phyloP scores from a whole-genome alignment of 1,284 basidiomycete genomes.

The Marasmius sp. region DNA sequence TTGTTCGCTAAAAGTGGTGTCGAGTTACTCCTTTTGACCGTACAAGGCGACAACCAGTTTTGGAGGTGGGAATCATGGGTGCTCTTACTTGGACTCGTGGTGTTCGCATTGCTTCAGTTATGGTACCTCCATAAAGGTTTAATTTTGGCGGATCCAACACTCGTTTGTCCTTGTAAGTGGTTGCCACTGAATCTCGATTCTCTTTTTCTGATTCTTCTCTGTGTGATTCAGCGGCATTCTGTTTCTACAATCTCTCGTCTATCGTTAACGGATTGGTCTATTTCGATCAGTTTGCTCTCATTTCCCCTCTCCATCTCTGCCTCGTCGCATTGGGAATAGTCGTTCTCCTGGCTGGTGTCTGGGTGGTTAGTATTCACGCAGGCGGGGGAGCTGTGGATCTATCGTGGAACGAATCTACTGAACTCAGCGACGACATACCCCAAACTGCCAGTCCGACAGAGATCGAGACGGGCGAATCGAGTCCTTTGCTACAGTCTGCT shows the following conservation, averaged over 20 bases:
- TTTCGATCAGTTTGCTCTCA: conserved; percentile 83
- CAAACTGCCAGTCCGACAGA: conserved; percentile 8
- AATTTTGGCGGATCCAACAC: conserved; percentile 80
- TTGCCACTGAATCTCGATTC: background rate
- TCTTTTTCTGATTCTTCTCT: conserved; percentile 8
- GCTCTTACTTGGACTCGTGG: conserved; percentile 67
- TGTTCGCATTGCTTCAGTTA: conserved; percentile 78
- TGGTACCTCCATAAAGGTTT: conserved; percentile 94
- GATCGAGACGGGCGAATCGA: background rate
- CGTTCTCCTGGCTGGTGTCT: conserved; percentile 85
- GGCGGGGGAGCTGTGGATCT: conserved; percentile 51
- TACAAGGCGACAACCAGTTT: conserved; percentile 86
- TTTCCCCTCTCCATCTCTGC: conserved; percentile 67
- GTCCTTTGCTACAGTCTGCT: background rate
- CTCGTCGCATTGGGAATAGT: conserved; percentile 82
- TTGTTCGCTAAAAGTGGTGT: conserved; percentile 94
- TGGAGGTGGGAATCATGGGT: conserved; percentile 82
- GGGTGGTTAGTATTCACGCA: conserved; percentile 79
- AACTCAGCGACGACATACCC: conserved; percentile 30
- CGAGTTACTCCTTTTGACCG: conserved; percentile 82
- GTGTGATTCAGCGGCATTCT: conserved; percentile 75
- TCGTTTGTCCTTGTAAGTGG: conserved; percentile 84
- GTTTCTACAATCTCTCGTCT: conserved; percentile 92
- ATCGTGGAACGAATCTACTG: conserved; percentile 52
- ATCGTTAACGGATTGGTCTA: conserved; percentile 89